Percentiles rank a stretch among this genome's conserved stretches.
phyloP scores from a whole-genome alignment of 2,329 filamentous ascomycete genomes.

The Monilinia laxa region DNA sequence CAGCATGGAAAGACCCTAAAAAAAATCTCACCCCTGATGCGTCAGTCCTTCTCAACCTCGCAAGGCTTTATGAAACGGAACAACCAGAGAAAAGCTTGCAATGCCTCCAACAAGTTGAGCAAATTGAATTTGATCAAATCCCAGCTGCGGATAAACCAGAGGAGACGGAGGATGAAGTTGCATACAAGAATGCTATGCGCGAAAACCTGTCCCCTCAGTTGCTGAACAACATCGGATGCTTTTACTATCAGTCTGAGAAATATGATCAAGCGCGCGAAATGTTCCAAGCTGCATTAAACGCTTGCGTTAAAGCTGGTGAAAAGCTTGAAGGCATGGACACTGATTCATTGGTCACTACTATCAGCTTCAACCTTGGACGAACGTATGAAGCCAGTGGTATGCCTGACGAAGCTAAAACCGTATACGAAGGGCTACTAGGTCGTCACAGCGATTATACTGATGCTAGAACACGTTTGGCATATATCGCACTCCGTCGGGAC shows the following conservation, averaged over 20 bases:
- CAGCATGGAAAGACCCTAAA: conserved; percentile 90
- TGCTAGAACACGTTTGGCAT: conserved; percentile 82
- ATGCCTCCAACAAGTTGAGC: conserved; percentile 87
- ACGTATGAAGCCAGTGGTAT: conserved; percentile 87
- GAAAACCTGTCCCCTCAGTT: conserved; percentile 84
- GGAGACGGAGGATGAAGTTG: conserved; percentile 58
- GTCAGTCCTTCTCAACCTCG: conserved; percentile 86
- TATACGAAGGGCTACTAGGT: conserved; percentile 81
- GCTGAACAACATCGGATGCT: conserved; percentile 96
- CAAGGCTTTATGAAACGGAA: conserved; percentile 83
- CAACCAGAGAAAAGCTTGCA: conserved; percentile 87
- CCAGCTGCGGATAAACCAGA: conserved; percentile 66
- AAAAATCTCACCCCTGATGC: conserved; percentile 78
- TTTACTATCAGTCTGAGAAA: conserved; percentile 86
- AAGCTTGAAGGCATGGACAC: conserved; percentile 76
- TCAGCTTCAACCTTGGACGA: conserved; percentile 92
- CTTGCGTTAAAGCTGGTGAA: conserved; percentile 78
- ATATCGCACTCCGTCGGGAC: conserved; percentile 79
- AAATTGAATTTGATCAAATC: conserved; percentile 80
- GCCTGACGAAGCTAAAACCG: conserved; percentile 77
- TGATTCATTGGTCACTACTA: conserved; percentile 89
- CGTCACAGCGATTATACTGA: conserved; percentile 92
- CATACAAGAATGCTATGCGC: conserved; percentile 62
- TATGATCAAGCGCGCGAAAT: conserved; percentile 76
- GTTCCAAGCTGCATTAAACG: conserved; percentile 88